Percentiles rank a stretch among this genome's conserved stretches.
phyloP scores from a whole-genome alignment of 495 filamentous ascomycete species.

The Xylaria castorea region DNA sequence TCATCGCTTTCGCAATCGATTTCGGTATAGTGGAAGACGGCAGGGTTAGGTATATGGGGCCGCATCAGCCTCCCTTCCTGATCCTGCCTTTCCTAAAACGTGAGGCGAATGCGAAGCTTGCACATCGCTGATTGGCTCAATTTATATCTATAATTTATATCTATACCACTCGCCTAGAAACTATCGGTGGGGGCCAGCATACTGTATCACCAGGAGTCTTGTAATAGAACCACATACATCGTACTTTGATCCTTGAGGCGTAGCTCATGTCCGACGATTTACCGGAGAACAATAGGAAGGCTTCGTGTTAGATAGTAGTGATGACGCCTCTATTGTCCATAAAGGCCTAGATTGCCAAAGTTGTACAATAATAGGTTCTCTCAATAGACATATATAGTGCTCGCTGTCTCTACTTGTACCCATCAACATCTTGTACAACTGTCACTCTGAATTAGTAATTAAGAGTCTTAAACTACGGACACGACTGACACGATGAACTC shows the following conservation, averaged over 20 bases:
- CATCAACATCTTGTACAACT: background rate
- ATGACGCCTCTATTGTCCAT: constrained; percentile 5
- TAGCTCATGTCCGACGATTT: background rate
- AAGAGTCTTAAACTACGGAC: too few relatives aligned
- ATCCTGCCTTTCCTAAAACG: constrained; percentile 12
- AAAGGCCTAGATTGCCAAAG: too few relatives aligned
- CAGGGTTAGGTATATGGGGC: background rate
- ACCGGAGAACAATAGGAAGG: background rate
- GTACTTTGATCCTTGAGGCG: background rate
- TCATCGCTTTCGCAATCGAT: constrained; percentile 22
- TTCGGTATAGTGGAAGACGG: background rate
- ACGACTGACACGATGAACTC: background rate
- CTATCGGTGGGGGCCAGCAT: background rate
- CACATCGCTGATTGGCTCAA: constrained; percentile 2
- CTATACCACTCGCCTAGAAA: background rate
- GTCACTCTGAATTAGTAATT: background rate
- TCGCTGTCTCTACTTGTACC: background rate
- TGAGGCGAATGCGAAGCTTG: constrained; percentile 13
- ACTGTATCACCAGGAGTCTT: background rate
- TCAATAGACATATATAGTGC: background rate
- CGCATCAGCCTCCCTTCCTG: constrained; percentile 13
- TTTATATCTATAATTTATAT: background rate
- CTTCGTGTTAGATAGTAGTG: background rate
- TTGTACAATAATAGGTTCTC: background rate
- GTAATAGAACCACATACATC: background rate